These are phyloP conservation scores for Paracamarosporium sp. DNA, from an alignment of 2,329 filamentous ascomycete species.

Conservation along the genomic window DNA sequence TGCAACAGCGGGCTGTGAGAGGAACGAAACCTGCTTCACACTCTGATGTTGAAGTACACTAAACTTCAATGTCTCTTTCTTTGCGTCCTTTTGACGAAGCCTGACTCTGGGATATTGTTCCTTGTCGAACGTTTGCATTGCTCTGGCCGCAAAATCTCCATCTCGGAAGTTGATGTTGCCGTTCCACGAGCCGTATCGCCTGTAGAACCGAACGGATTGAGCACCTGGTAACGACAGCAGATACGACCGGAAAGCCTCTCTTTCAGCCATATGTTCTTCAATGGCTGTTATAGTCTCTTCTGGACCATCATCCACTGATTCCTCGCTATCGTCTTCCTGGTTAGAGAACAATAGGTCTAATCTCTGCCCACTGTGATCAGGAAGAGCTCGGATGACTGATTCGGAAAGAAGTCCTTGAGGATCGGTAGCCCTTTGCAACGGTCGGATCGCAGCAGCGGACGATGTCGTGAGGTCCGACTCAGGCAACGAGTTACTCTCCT, in stretches of 20 bases:
- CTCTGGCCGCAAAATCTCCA: slow-evolving; percentile 16
- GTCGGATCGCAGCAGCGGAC: neutral
- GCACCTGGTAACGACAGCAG: slow-evolving; percentile 25
- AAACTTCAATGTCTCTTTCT: slow-evolving; percentile 27
- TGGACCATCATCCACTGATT: slow-evolving; percentile 8
- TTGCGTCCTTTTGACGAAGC: slow-evolving; percentile 15
- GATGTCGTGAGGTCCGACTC: neutral
- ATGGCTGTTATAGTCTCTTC: slow-evolving; percentile 1
- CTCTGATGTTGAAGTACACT: slow-evolving; percentile 10
- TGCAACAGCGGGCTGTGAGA: neutral
- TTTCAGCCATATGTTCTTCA: slow-evolving; percentile 19
- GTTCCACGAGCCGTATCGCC: slow-evolving; percentile 28
- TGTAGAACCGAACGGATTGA: slow-evolving; percentile 26
- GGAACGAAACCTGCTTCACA: neutral
- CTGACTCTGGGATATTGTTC: slow-evolving; percentile 22
- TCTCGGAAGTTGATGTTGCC: slow-evolving; percentile 27
- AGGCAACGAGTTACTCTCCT: neutral
- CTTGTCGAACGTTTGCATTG: slow-evolving; percentile 23
- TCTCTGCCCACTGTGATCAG: slow-evolving; percentile 30
- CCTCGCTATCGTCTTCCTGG: slow-evolving; percentile 9
- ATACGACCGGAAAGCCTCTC: slow-evolving; percentile 25
- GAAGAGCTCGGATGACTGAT: slow-evolving; percentile 31
- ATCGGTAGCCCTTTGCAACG: neutral
- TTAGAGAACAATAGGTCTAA: slow-evolving; percentile 23
- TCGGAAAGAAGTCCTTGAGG: slow-evolving; percentile 20